These are phyloP conservation scores for Botrytis deweyae DNA, from an alignment of 2,329 filamentous ascomycete species.

Conservation along the genomic window DNA sequence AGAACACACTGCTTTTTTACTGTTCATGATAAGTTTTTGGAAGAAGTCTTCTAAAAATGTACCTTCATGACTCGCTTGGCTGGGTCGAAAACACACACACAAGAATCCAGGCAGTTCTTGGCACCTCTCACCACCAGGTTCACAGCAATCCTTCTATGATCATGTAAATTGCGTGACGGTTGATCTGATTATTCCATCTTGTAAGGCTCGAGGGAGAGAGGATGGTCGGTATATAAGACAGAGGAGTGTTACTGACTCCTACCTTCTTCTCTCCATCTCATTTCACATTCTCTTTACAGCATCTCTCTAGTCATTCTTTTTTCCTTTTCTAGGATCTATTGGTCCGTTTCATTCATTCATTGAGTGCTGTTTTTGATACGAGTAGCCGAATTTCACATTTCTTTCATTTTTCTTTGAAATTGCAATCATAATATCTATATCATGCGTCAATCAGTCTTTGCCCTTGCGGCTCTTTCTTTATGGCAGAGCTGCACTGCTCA, in stretches of 20 bases:
- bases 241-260: neutral
- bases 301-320: slow-evolving; percentile 17
- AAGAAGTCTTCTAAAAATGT: slow-evolving; percentile 5
- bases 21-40: neutral
- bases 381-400: neutral
- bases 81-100: neutral
- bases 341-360: slow-evolving; percentile 21
- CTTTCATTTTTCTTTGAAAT: neutral
- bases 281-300: slow-evolving; percentile 17
- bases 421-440: neutral
- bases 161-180: neutral
- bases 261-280: slow-evolving; percentile 6
- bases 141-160: slow-evolving; percentile 15
- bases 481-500: slow-evolving; percentile 18
- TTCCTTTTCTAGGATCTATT: slow-evolving; percentile 11
- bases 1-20: neutral
- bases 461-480: slow-evolving; percentile 19
- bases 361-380: slow-evolving; percentile 7
- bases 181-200: neutral
- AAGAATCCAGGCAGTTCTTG: neutral
- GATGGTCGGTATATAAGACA: slow-evolving; percentile 14
- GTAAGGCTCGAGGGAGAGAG: neutral
- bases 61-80: neutral
- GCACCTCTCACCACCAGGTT: neutral
- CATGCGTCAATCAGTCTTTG: slow-evolving; percentile 17